A percentile compares a stretch with the other conserved stretches of the same genome.
Evolutionary conservation across 108 stramenopile genomes (phyloP).

Genomic region (Pseudonitzschia multiseries): DNA sequence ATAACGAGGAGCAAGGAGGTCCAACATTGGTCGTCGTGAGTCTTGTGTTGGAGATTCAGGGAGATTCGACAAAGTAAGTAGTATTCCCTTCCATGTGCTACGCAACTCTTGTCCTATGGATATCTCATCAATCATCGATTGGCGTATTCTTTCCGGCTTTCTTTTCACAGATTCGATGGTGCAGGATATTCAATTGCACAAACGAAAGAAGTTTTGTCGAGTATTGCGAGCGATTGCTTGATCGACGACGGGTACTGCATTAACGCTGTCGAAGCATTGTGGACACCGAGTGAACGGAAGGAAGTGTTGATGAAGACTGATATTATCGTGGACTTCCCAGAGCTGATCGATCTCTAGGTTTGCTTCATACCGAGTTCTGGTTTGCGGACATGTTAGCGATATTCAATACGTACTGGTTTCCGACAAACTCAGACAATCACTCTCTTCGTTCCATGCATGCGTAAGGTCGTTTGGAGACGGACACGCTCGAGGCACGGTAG

Average conservation of each 20-base stretch:
- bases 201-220: slow-evolving; percentile 75
- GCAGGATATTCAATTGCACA: slow-evolving; percentile 65
- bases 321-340: slow-evolving; percentile 78
- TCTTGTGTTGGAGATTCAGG: slow-evolving; percentile 77
- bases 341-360: slow-evolving; percentile 72
- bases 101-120: background rate
- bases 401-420: too few species aligned
- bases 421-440: too few species aligned
- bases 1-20: slow-evolving; percentile 36
- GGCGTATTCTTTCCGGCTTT: background rate
- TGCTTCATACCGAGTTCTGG: background rate
- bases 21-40: slow-evolving; percentile 73
- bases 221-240: slow-evolving; percentile 72
- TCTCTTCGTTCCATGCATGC: too few species aligned
- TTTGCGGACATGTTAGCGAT: too few species aligned
- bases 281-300: slow-evolving; percentile 70
- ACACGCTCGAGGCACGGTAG: too few species aligned
- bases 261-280: slow-evolving; percentile 86
- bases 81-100: background rate
- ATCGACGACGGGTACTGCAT: slow-evolving; percentile 78
- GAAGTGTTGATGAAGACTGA: slow-evolving; percentile 71
- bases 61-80: slow-evolving; percentile 69
- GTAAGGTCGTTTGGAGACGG: too few species aligned
- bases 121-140: background rate
- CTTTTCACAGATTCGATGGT: slow-evolving; percentile 37